Evolutionary conservation across 2,329 filamentous ascomycete genomes (phyloP), one percentile per base, ranked within the genome.

Genomic region (Alternaria arborescens): DNA sequence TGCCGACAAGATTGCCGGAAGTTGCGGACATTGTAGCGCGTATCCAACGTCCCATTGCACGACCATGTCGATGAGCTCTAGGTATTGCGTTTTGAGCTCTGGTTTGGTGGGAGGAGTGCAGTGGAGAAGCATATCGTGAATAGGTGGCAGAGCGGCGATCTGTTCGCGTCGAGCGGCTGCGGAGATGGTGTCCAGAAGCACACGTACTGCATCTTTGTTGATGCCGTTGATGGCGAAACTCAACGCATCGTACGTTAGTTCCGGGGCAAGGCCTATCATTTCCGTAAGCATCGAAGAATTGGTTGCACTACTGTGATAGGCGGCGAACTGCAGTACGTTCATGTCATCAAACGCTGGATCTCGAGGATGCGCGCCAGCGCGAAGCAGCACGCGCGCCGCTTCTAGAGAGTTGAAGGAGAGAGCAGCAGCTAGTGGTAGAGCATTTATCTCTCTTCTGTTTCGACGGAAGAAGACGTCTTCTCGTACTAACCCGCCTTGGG

Each of bases 221-320:
- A 60, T 58, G 3, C 61, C 58, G 11, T 55, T 64, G 14, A 69
- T 62, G 5, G 67, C 67, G 10, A 66, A 55, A 26, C 65, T 56
- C n/a, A 69, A 64, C 7, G 65, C 61, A 4, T 64, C 61, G n/a
- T 68, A 69, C 7, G 58, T 68, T 16, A 65, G 36, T 28, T 69
- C 67, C 5, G 65, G 61, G 8, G 61, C 63, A 38, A 66, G 52
- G 2, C 38, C 48, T 3, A 69, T 55, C 63, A 69, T 68, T 11
- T 69, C 67, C 8, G 53, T 48, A 4, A 69, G 50, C 40, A 69
- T 65, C n/a, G 58, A 44, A 8, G 59, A 60, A 11, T 58, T 58
- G 12, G 60, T 57, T 40, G 65, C 55, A 6, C 67, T 61, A 11
- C 51, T 54, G 42, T 66, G 61, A 41, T 58, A 60, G 3, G 64